These are phyloP conservation scores for Croton laevigatus DNA, from an alignment of 441 rosid species.

Conservation along the genomic window DNA sequence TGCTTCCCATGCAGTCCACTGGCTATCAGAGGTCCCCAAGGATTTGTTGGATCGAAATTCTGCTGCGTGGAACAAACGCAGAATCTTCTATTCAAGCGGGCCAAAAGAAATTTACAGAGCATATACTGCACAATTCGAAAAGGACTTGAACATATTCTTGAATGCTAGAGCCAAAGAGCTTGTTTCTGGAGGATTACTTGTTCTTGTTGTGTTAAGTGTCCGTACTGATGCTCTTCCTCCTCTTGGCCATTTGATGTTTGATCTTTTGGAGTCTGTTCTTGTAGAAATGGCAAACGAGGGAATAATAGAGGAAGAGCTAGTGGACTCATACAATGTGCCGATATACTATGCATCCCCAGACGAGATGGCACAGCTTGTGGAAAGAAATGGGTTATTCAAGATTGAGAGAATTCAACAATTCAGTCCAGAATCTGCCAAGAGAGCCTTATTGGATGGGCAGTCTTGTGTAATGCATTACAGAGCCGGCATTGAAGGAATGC, in stretches of 20 bases:
- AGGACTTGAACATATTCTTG: slow-evolving; percentile 22
- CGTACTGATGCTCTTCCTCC: not conserved
- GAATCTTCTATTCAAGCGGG: slow-evolving; percentile 23
- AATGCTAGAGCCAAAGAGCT: slow-evolving; percentile 25
- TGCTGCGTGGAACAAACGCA: slow-evolving; percentile 26
- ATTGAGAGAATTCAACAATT: slow-evolving; percentile 29
- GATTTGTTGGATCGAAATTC: slow-evolving; percentile 20
- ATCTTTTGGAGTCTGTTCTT: slow-evolving; percentile 9
- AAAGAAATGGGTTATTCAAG: slow-evolving; percentile 30
- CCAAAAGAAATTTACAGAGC: slow-evolving; percentile 13
- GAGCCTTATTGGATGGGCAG: not conserved
- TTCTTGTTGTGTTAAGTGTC: slow-evolving; percentile 14
- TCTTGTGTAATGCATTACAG: slow-evolving; percentile 1
- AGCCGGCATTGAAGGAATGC: slow-evolving; percentile 21
- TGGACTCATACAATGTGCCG: slow-evolving; percentile 38
- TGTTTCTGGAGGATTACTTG: slow-evolving; percentile 32
- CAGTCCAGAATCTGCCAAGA: not conserved
- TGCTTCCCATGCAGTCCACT: slow-evolving; percentile 28
- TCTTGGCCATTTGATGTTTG: slow-evolving; percentile 13
- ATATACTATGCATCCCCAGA: slow-evolving; percentile 22
- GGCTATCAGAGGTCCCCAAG: slow-evolving; percentile 30
- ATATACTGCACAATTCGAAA: slow-evolving; percentile 19
- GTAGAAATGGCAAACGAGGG: slow-evolving; percentile 25
- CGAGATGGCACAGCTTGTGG: slow-evolving; percentile 24
- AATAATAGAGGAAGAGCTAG: slow-evolving; percentile 24